Evolutionary conservation across 1,139 yeast species (phyloP), one percentile per base, ranked within the genome.

Genomic region (Candida tropicalis): DNA sequence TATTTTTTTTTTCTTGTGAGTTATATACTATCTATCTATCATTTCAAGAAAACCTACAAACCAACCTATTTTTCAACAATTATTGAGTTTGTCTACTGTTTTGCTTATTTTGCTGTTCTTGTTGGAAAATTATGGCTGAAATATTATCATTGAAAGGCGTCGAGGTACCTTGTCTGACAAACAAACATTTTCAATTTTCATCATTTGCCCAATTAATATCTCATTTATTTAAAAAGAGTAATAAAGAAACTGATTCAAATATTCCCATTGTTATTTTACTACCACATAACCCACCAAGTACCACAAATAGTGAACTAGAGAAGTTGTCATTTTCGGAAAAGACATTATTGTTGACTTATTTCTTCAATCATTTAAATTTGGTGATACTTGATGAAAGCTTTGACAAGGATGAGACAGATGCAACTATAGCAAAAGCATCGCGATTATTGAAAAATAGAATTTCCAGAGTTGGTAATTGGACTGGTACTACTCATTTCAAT

Each of bases 401-500:
- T 13, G 48, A 59, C 26, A 24, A 39, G 6, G 47, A 47, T 4
- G 52, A 55, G 7, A 54, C 70, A 34, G 61, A 69, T 48, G 54
- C 53, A 3, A 55, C 58, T 13, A 59, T 72, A n/a, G 46, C 55
- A 16, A 54, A 63, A 40, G 66, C 68, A 38, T 53, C 57, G 17
- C 38, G 43, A 7, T 52, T 65, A 40, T 59, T 69, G n/a, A 52
- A 52, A 44, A 50, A 73, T 52, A 59, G 86, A 49, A 66, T 79
- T 32, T 52, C 70, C 5, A 60, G 86, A 48, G 74, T 81, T 47
- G 74, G 76, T 53, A 68, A 79, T 3, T 81, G 85, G 86, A 73
- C 80, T 0, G 85, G 84, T 2, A 71, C 78, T 23, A 69, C 38
- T 8, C 39, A 36, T 22, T 36, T 36, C 20, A 36, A 27, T 17